These are phyloP conservation scores for Termitomyces sp. DNA, from an alignment of 768 basidiomycete species.

Conservation along the genomic window DNA sequence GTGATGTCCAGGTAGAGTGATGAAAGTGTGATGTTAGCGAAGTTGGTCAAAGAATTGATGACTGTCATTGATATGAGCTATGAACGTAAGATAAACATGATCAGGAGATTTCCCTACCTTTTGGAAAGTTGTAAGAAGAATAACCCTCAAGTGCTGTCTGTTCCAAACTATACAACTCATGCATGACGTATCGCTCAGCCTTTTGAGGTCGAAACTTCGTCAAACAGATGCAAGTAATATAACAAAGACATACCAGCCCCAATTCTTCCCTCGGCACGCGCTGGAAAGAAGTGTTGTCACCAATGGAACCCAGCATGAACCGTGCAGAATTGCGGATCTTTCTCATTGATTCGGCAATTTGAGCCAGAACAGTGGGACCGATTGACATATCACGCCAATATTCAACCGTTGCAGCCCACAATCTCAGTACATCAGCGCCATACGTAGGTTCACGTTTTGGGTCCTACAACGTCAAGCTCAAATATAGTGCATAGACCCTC, in stretches of 20 bases:
- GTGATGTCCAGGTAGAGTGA: constrained; percentile 90
- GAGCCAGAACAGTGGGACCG: constrained; percentile 71
- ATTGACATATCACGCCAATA: constrained; percentile 88
- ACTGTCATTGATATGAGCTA: constrained; percentile 38
- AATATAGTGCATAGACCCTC: not conserved
- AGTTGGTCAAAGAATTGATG: constrained; percentile 66
- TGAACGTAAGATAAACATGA: constrained; percentile 1
- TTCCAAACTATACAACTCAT: constrained; percentile 76
- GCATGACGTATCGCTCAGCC: constrained; percentile 86
- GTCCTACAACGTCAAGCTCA: constrained; percentile 37
- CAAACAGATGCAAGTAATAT: not conserved
- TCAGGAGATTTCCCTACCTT: constrained; percentile 45
- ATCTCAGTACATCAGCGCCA: constrained; percentile 80
- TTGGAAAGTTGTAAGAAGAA: constrained; percentile 71
- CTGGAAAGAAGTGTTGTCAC: constrained; percentile 32
- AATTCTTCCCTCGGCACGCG: constrained; percentile 45
- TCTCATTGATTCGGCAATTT: constrained; percentile 70
- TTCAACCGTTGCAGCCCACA: constrained; percentile 92
- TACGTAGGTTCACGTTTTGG: constrained; percentile 72
- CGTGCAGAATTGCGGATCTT: constrained; percentile 85
- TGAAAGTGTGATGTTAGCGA: constrained; percentile 81
- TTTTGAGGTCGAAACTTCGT: constrained; percentile 25
- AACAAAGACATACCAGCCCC: constrained; percentile 64
- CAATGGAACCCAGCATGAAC: constrained; percentile 82
- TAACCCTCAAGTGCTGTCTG: constrained; percentile 66